Conservation (phyloP, 2,329 filamentous ascomycete species). For the Kalaharituber pfeilii region DNA sequence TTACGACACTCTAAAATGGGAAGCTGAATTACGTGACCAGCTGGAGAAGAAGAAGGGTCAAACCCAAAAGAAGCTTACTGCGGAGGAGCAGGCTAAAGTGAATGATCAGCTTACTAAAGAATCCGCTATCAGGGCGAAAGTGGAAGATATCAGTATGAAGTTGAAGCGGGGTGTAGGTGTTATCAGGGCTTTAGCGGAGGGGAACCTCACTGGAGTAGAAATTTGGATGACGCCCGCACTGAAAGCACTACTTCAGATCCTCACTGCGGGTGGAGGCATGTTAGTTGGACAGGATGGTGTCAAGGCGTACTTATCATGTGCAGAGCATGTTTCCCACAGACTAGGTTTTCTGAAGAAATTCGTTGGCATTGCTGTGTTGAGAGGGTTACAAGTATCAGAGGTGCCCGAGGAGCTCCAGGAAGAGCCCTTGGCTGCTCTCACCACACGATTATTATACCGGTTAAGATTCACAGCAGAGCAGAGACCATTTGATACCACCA, state of each 20-base stretch:
- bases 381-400: constrained; percentile 56
- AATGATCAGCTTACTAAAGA: constrained; percentile 84
- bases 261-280: constrained; percentile 63
- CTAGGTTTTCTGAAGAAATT: constrained; percentile 64
- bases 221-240: constrained; percentile 78
- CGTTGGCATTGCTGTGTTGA: constrained; percentile 70
- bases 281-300: constrained; percentile 67
- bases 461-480: constrained; percentile 82
- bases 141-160: constrained; percentile 50
- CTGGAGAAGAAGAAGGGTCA: constrained; percentile 79
- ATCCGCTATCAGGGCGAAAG: constrained; percentile 53
- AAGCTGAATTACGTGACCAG: constrained; percentile 73
- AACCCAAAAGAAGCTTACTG: constrained; percentile 70
- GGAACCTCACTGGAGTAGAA: constrained; percentile 74
- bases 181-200: constrained; percentile 61
- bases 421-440: constrained; percentile 63
- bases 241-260: constrained; percentile 50
- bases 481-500: constrained; percentile 76
- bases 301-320: constrained; percentile 46
- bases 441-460: constrained; percentile 79
- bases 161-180: constrained; percentile 73
- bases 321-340: constrained; percentile 45
- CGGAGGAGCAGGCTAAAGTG: constrained; percentile 78
- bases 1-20: constrained; percentile 93
- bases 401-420: constrained; percentile 54